Evolutionary conservation across 2,329 filamentous ascomycete genomes (phyloP).

Genomic region (Exophiala phaeomuriformis): DNA sequence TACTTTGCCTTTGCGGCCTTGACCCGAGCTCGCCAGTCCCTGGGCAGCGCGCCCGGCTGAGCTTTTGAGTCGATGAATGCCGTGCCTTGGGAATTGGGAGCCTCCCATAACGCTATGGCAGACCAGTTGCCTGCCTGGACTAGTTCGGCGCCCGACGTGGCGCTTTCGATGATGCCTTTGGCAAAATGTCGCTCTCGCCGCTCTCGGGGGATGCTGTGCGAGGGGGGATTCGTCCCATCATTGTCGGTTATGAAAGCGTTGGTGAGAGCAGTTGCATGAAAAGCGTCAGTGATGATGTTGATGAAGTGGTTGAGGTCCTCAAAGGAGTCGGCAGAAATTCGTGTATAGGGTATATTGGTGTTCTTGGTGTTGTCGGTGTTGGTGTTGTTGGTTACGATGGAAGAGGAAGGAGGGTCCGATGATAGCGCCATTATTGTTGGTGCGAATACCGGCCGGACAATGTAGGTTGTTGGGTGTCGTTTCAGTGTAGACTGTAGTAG

Average conservation of each 20-base stretch:
- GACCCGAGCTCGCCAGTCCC: slow-evolving; percentile 19
- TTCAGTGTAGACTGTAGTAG: no score
- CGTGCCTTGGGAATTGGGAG: slow-evolving; percentile 18
- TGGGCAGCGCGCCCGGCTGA: slow-evolving; percentile 11
- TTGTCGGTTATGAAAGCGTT: slow-evolving; percentile 23
- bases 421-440: not conserved
- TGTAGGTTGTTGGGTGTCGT: not conserved
- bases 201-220: slow-evolving; percentile 14
- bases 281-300: slow-evolving; percentile 20
- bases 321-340: slow-evolving; percentile 8
- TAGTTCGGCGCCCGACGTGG: slow-evolving; percentile 19
- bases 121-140: slow-evolving; percentile 25
- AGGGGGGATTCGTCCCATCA: slow-evolving; percentile 20
- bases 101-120: slow-evolving; percentile 23
- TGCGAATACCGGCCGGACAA: not conserved
- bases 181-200: slow-evolving; percentile 21
- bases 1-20: slow-evolving; percentile 18
- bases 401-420: not conserved
- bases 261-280: slow-evolving; percentile 15
- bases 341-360: not conserved
- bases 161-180: slow-evolving; percentile 18
- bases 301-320: slow-evolving; percentile 17
- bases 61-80: slow-evolving; percentile 21
- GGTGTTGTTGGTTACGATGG: not conserved
- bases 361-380: not conserved